phyloP scores from a whole-genome alignment of 2,329 filamentous ascomycete species.

The Aspergillus versicolor region DNA sequence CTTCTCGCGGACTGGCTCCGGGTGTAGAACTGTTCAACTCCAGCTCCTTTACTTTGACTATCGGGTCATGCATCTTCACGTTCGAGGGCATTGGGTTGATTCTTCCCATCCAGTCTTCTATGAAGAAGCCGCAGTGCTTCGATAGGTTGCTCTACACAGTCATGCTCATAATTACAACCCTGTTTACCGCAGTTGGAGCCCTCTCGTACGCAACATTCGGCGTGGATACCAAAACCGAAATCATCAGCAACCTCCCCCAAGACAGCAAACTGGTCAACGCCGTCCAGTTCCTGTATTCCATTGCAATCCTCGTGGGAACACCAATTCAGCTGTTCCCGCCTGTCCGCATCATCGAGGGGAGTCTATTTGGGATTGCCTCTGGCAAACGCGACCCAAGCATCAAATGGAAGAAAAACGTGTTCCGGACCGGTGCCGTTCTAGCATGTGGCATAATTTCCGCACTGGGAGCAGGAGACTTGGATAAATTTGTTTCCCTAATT shows the following conservation, averaged over 20 bases:
- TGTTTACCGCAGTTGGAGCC: constrained; percentile 87
- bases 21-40: constrained; percentile 88
- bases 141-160: constrained; percentile 79
- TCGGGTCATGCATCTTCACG: constrained; percentile 95
- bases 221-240: constrained; percentile 88
- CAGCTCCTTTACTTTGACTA: constrained; percentile 89
- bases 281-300: constrained; percentile 90
- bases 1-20: constrained; percentile 64
- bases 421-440: constrained; percentile 84
- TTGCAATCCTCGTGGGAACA: constrained; percentile 87
- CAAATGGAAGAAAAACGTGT: constrained; percentile 98
- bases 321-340: constrained; percentile 95
- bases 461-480: constrained; percentile 83
- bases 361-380: constrained; percentile 79
- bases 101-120: constrained; percentile 94
- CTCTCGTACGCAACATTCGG: constrained; percentile 93
- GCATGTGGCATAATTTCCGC: constrained; percentile 83
- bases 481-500: constrained; percentile 93
- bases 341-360: constrained; percentile 90
- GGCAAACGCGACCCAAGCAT: constrained; percentile 96
- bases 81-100: constrained; percentile 96
- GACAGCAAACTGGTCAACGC: constrained; percentile 88
- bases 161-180: constrained; percentile 88
- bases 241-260: constrained; percentile 90
- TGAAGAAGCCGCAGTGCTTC: constrained; percentile 86